A percentile compares a stretch with the other conserved stretches of the same genome.
These are phyloP conservation scores for Ceratobasidium sp. DNA, from an alignment of 1,284 basidiomycete species.

Conservation along the genomic window DNA sequence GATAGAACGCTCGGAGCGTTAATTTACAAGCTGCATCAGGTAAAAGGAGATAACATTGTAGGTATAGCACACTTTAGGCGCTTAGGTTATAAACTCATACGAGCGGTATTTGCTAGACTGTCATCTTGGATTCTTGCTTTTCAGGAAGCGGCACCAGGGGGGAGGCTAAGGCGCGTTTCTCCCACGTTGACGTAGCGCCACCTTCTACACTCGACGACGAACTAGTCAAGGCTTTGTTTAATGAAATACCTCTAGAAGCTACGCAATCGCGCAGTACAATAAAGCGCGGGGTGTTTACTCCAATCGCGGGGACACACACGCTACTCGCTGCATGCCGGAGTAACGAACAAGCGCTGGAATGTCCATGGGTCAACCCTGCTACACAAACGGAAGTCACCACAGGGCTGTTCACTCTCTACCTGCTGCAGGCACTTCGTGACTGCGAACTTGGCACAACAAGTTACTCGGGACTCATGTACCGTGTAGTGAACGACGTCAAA, in stretches of 20 bases:
- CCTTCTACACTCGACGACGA: background rate
- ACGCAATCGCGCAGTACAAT: too few species aligned
- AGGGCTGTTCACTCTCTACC: conserved; percentile 22
- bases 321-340: conserved; percentile 31
- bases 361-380: background rate
- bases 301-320: conserved; percentile 1
- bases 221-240: too few species aligned
- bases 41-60: conserved; percentile 34
- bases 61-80: background rate
- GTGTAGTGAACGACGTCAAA: too few species aligned
- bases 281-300: background rate
- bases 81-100: background rate
- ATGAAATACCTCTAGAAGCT: too few species aligned
- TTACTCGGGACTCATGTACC: background rate
- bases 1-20: conserved; percentile 29
- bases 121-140: conserved; percentile 9
- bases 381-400: background rate
- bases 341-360: background rate
- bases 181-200: background rate
- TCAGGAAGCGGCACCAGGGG: conserved; percentile 16
- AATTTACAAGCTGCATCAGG: background rate
- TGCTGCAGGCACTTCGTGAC: background rate
- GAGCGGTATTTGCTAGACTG: background rate
- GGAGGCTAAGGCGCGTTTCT: background rate
- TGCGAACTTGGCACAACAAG: conserved; percentile 25